phyloP scores from a whole-genome alignment of 2,329 filamentous ascomycete genomes.

The Parafenestella ontariensis region DNA sequence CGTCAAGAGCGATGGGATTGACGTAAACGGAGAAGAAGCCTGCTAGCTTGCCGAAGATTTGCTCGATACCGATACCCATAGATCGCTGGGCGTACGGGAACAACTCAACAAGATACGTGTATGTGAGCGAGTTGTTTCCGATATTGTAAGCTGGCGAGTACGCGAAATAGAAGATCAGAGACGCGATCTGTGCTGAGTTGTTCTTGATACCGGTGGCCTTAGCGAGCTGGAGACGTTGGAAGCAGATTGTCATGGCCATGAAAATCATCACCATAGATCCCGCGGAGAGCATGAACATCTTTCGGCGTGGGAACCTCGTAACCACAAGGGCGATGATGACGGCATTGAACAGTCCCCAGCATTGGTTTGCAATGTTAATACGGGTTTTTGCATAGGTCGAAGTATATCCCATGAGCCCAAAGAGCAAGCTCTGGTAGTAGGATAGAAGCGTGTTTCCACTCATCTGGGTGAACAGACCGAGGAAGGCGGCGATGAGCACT shows the following conservation, averaged over 20 bases:
- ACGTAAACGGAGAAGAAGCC: slow-evolving; percentile 58
- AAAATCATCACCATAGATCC: slow-evolving; percentile 60
- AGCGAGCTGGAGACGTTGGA: slow-evolving; percentile 45
- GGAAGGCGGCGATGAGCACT: slow-evolving; percentile 39
- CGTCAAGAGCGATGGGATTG: slow-evolving; percentile 65
- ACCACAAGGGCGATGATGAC: slow-evolving; percentile 50
- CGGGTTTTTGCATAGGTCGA: slow-evolving; percentile 47
- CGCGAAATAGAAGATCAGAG: slow-evolving; percentile 66
- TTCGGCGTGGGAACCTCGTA: slow-evolving; percentile 52
- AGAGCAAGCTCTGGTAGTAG: slow-evolving; percentile 47
- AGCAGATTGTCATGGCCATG: slow-evolving; percentile 62
- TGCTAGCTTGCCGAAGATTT: slow-evolving; percentile 61
- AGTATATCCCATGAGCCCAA: slow-evolving; percentile 51
- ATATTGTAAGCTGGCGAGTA: slow-evolving; percentile 68
- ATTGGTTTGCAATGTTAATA: slow-evolving; percentile 51
- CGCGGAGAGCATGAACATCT: slow-evolving; percentile 59
- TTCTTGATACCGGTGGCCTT: slow-evolving; percentile 31
- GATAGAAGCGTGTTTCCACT: slow-evolving; percentile 49
- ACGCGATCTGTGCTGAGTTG: slow-evolving; percentile 48
- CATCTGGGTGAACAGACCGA: slow-evolving; percentile 51
- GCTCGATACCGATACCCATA: slow-evolving; percentile 65
- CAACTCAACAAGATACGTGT: slow-evolving; percentile 67
- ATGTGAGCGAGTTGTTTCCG: slow-evolving; percentile 71
- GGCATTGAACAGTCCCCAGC: slow-evolving; percentile 53
- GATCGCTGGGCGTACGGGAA: slow-evolving; percentile 66